phyloP scores from a whole-genome alignment of 257 asterid genomes.

The Solanum pennellii region DNA sequence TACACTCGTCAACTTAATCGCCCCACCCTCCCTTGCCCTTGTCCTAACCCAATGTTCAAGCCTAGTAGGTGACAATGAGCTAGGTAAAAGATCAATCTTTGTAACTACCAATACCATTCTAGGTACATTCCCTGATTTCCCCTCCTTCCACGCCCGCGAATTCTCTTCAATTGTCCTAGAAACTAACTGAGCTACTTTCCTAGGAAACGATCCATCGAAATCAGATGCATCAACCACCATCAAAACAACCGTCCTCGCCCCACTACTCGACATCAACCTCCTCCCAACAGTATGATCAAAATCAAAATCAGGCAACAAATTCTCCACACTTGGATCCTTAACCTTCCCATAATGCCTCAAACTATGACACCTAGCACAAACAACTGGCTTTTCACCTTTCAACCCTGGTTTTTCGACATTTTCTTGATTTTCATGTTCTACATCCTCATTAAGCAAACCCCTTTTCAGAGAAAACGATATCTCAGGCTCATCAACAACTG shows the following conservation, averaged over 20 bases:
- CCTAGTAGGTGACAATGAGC: slow-evolving; percentile 59
- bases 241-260: slow-evolving; percentile 63
- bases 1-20: slow-evolving; percentile 46
- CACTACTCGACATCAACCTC: slow-evolving; percentile 47
- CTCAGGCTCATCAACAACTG: slow-evolving; percentile 49
- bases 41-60: slow-evolving; percentile 88
- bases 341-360: slow-evolving; percentile 64
- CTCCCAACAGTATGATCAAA: slow-evolving; percentile 83
- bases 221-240: slow-evolving; percentile 83
- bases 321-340: slow-evolving; percentile 55
- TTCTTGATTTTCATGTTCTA: slow-evolving; percentile 14
- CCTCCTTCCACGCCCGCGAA: slow-evolving; percentile 66
- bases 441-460: slow-evolving; percentile 42
- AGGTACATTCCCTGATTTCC: slow-evolving; percentile 78
- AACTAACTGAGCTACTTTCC: slow-evolving; percentile 54
- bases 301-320: slow-evolving; percentile 77
- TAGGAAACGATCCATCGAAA: slow-evolving; percentile 88
- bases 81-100: slow-evolving; percentile 84
- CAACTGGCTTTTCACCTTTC: slow-evolving; percentile 38
- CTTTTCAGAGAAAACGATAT: slow-evolving; percentile 46
- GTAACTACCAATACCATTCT: slow-evolving; percentile 69
- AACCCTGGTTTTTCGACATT: slow-evolving; percentile 4
- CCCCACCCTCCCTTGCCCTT: slow-evolving; percentile 75
- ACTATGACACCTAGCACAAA: slow-evolving; percentile 78
- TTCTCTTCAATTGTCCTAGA: slow-evolving; percentile 55